Evolutionary conservation across 306 rosid species (phyloP).

Genomic region (Fragaria vesca): DNA sequence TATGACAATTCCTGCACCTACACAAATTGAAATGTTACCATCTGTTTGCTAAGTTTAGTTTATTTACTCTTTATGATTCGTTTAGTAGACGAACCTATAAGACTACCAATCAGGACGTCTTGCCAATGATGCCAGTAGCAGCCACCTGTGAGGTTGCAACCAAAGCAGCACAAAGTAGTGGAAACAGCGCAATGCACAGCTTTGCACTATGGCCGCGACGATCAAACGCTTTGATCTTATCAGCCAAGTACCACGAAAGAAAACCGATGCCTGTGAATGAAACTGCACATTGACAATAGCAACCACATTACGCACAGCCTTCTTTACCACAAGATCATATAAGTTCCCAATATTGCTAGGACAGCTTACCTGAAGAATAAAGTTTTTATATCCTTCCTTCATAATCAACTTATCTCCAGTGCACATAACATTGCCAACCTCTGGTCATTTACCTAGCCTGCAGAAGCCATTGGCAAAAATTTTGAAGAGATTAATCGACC

Average conservation of each 20-base stretch:
- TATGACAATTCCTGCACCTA: conserved; percentile 35
- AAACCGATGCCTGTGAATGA: conserved; percentile 58
- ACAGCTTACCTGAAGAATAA: conserved; percentile 49
- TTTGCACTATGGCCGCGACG: conserved; percentile 45
- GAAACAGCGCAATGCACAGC: conserved; percentile 43
- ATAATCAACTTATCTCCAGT: conserved; percentile 23
- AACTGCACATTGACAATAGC: conserved; percentile 35
- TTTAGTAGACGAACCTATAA: conserved; percentile 35
- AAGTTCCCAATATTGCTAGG: background rate
- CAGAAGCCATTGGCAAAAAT: background rate
- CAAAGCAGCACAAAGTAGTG: conserved; percentile 46
- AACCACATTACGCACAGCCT: conserved; percentile 14
- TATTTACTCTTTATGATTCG: background rate
- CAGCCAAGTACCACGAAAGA: conserved; percentile 53
- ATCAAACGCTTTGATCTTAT: conserved; percentile 54
- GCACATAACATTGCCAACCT: conserved; percentile 35
- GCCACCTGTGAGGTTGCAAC: conserved; percentile 46
- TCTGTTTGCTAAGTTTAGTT: background rate
- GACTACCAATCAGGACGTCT: conserved; percentile 48
- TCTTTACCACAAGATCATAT: background rate
- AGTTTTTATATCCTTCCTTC: conserved; percentile 57
- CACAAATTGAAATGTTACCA: conserved; percentile 1
- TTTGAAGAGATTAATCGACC: background rate
- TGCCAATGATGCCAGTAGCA: conserved; percentile 68
- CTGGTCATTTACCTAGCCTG: conserved; percentile 29